phyloP scores from a whole-genome alignment of 23 red algal species.

The Cyanidioschyzon merolae region DNA sequence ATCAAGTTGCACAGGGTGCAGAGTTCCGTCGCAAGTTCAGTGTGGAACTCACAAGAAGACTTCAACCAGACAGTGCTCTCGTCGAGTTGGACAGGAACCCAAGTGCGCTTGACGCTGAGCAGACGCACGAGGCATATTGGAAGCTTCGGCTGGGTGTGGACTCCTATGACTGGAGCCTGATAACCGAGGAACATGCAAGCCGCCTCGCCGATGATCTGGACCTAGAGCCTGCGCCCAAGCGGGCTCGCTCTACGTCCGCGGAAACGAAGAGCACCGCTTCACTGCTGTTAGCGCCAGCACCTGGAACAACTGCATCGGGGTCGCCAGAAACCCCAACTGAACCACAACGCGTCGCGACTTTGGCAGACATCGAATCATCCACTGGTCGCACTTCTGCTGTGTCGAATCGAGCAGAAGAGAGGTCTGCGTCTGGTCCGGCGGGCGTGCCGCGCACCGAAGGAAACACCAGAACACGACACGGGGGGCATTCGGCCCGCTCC shows the following conservation, averaged over 20 bases:
- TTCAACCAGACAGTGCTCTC: neutral
- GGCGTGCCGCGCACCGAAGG: neutral
- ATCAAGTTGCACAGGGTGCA: neutral
- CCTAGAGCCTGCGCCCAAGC: conserved; percentile 5
- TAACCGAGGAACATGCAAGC: neutral
- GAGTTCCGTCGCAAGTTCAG: conserved; percentile 13
- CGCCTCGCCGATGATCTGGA: neutral
- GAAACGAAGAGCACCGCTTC: neutral
- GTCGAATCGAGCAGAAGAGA: neutral
- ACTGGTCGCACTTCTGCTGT: neutral
- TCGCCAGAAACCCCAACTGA: neutral
- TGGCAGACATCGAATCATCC: neutral
- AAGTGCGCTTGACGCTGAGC: neutral
- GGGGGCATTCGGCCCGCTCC: neutral
- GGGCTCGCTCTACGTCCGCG: neutral
- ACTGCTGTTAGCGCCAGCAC: neutral
- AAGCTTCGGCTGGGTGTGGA: neutral
- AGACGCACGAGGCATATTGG: neutral
- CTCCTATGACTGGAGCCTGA: neutral
- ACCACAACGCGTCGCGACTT: neutral
- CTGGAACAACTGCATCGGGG: too few relatives aligned
- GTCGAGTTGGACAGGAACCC: neutral
- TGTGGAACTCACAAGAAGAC: neutral
- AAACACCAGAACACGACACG: neutral
- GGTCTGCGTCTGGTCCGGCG: neutral